These are phyloP conservation scores for Megacollybia marginata DNA, from an alignment of 768 basidiomycete genomes.

Conservation along the genomic window DNA sequence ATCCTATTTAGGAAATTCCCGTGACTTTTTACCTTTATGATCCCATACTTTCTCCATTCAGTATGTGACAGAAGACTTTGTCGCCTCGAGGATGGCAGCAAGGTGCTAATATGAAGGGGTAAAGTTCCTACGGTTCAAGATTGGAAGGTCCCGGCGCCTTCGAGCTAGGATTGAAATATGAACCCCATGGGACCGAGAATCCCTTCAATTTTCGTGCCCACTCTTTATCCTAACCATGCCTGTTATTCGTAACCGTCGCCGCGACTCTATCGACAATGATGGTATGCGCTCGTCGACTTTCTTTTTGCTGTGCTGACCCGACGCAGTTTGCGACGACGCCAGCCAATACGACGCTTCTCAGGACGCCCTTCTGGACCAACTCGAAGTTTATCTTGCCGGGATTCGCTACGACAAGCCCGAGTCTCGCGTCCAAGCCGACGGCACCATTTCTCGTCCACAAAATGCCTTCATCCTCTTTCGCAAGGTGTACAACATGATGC, in stretches of 20 bases:
- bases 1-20: too few relatives aligned
- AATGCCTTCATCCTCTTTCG: conserved; percentile 40
- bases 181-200: neutral
- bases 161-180: neutral
- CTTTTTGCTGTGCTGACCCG: neutral
- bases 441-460: conserved; percentile 31
- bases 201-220: neutral
- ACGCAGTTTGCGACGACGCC: neutral
- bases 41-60: too few relatives aligned
- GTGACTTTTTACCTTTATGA: too few relatives aligned
- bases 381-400: neutral
- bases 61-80: neutral
- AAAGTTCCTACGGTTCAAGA: neutral
- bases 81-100: neutral
- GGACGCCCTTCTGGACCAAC: neutral
- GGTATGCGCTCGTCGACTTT: neutral
- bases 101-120: neutral
- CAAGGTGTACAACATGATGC: conserved; percentile 15
- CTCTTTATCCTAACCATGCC: neutral
- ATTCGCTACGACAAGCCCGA: neutral
- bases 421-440: neutral
- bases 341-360: neutral
- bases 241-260: neutral
- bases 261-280: neutral
- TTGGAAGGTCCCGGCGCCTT: neutral